phyloP scores from a whole-genome alignment of 495 filamentous ascomycete genomes.

The Sphaerosporella brunnea region DNA sequence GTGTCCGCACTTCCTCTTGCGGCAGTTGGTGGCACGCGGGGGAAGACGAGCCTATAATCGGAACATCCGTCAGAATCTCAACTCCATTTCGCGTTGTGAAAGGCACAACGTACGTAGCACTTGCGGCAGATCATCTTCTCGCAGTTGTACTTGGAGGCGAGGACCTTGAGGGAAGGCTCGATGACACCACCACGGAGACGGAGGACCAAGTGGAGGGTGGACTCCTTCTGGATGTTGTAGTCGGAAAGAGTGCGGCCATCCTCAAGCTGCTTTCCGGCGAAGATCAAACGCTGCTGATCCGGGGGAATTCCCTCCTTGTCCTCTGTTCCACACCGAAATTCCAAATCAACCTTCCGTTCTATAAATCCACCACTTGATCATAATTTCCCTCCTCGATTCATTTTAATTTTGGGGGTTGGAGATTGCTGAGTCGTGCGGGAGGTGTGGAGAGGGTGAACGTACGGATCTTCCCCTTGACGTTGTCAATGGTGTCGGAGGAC shows the following conservation, averaged over 20 bases:
- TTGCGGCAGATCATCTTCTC: constrained; percentile 99
- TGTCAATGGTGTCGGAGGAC: constrained; percentile 97
- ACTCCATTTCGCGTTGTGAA: too few relatives aligned
- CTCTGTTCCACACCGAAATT: constrained; percentile 60
- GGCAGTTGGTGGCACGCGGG: constrained; percentile 97
- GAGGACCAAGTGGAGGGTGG: constrained; percentile 96
- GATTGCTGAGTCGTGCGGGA: constrained; percentile 10
- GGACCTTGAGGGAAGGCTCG: constrained; percentile 94
- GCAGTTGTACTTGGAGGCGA: constrained; percentile 98
- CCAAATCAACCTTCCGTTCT: too few relatives aligned
- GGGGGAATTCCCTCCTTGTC: constrained; percentile 99
- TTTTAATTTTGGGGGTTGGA: too few relatives aligned
- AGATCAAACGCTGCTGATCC: constrained; percentile 98
- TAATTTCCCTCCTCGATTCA: too few relatives aligned
- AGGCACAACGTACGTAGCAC: constrained; percentile 63
- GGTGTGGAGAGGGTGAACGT: constrained; percentile 9
- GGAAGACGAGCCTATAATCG: constrained; percentile 67
- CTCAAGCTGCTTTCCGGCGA: constrained; percentile 98
- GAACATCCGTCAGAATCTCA: too few relatives aligned
- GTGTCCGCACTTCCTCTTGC: constrained; percentile 99
- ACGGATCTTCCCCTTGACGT: constrained; percentile 73
- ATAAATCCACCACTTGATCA: too few relatives aligned
- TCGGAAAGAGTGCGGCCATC: constrained; percentile 95
- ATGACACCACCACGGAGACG: constrained; percentile 99
- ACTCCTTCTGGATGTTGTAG: constrained; percentile 99